Evolutionary conservation across 352 stramenopile genomes (phyloP).

Genomic region (Phytophthora pistaciae): DNA sequence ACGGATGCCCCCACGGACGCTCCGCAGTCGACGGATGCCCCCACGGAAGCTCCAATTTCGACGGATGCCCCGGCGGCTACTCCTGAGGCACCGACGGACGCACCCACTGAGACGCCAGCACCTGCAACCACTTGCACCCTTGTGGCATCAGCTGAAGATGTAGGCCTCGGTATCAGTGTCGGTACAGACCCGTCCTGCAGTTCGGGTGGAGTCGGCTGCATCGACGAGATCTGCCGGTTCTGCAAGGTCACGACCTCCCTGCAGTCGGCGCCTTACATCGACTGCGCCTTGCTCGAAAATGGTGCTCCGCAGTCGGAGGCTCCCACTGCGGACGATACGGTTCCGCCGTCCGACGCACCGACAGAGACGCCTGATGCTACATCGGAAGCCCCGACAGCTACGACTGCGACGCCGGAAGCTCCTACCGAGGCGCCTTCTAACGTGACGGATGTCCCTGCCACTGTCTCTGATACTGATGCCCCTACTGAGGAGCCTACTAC

Average conservation of each 20-base stretch:
- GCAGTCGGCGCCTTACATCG: constrained; percentile 28
- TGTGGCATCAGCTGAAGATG: constrained; percentile 32
- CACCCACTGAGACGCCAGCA: not conserved
- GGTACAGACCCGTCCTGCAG: constrained; percentile 39
- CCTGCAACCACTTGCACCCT: constrained; percentile 13
- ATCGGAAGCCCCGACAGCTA: not conserved
- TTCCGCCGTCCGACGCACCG: not conserved
- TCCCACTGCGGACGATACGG: constrained; percentile 5
- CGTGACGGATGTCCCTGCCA: not conserved
- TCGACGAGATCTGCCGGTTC: constrained; percentile 51
- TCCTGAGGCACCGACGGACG: not conserved
- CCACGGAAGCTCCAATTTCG: not conserved
- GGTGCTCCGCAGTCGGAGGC: constrained; percentile 1
- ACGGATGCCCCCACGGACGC: no score
- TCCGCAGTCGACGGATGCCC: not conserved
- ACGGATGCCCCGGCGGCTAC: not conserved
- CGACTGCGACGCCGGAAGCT: not conserved
- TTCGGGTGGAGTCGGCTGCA: constrained; percentile 43
- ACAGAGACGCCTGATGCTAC: constrained; percentile 10
- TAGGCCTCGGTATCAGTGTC: constrained; percentile 40
- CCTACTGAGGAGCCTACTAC: no score
- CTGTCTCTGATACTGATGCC: not conserved
- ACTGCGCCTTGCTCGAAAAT: constrained; percentile 19
- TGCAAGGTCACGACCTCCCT: constrained; percentile 40
- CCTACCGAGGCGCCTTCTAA: not conserved